Percentiles rank a stretch among this genome's conserved stretches.
Conservation (phyloP, 78 protist species). For the Acrasis kona region DNA sequence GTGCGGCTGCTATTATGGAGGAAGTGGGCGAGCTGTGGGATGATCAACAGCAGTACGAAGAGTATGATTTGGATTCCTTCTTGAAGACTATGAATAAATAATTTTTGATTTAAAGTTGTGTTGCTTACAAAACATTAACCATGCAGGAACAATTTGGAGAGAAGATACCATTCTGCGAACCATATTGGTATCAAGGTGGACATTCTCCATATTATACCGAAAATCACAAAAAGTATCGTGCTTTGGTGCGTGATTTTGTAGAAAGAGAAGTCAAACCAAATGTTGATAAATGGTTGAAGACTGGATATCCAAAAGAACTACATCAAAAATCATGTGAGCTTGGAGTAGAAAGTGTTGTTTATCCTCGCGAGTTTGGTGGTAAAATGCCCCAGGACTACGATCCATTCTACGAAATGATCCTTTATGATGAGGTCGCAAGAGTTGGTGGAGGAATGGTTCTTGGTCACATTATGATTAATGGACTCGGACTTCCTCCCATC, state of each 20-base stretch:
- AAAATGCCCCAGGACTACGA: neutral
- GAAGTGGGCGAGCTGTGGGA: neutral
- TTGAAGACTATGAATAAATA: no score
- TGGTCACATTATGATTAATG: slow-evolving; percentile 4
- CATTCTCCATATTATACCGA: neutral
- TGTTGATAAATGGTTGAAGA: no score
- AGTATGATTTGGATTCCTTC: neutral
- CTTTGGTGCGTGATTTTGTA: neutral
- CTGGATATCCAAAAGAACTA: neutral
- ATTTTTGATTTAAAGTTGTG: no score
- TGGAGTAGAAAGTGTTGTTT: neutral
- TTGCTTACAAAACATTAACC: no score
- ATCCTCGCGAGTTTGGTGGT: neutral
- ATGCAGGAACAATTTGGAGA: no score
- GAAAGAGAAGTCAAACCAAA: neutral
- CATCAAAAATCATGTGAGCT: no score
- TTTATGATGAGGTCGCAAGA: neutral
- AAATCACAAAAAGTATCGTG: neutral
- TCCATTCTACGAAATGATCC: neutral
- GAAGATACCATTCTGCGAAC: no score
- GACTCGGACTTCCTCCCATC: neutral
- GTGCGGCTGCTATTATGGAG: no score
- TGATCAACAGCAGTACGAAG: neutral
- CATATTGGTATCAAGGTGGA: neutral
- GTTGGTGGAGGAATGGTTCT: neutral